These are phyloP conservation scores for Boletus rubropictus DNA, from an alignment of 768 basidiomycete species.

Conservation along the genomic window DNA sequence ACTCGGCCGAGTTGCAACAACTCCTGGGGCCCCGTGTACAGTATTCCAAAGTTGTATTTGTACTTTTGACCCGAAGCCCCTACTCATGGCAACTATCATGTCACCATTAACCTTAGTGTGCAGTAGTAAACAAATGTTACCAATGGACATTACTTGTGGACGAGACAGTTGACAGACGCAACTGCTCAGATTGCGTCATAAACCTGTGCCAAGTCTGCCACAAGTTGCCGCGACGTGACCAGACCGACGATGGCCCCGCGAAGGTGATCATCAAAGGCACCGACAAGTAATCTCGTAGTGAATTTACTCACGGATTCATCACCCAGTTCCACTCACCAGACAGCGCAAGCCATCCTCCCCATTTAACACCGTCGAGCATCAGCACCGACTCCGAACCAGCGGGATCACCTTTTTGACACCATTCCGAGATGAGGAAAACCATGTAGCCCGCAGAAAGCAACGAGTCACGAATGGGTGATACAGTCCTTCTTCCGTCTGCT, in stretches of 20 bases:
- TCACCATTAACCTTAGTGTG: conserved; percentile 3
- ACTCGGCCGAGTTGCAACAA: not conserved
- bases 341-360: too few species aligned
- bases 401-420: not conserved
- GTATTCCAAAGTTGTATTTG: conserved; percentile 17
- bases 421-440: too few species aligned
- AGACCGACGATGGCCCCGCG: too few species aligned
- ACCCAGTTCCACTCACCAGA: too few species aligned
- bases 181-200: not conserved
- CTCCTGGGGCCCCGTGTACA: conserved; percentile 4
- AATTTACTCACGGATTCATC: too few species aligned
- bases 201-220: not conserved
- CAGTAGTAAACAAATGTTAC: conserved; percentile 4
- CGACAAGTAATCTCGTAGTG: too few species aligned
- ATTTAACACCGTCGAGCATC: not conserved
- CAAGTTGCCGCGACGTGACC: not conserved
- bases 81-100: not conserved
- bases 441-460: too few species aligned
- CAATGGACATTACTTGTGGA: not conserved
- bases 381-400: too few species aligned
- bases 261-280: too few species aligned
- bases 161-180: not conserved
- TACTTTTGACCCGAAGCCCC: conserved; percentile 3
- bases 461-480: too few species aligned
- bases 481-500: not conserved